These are phyloP conservation scores for Akanthomyces lecanii DNA, from an alignment of 2,329 filamentous ascomycete species.

Conservation along the genomic window DNA sequence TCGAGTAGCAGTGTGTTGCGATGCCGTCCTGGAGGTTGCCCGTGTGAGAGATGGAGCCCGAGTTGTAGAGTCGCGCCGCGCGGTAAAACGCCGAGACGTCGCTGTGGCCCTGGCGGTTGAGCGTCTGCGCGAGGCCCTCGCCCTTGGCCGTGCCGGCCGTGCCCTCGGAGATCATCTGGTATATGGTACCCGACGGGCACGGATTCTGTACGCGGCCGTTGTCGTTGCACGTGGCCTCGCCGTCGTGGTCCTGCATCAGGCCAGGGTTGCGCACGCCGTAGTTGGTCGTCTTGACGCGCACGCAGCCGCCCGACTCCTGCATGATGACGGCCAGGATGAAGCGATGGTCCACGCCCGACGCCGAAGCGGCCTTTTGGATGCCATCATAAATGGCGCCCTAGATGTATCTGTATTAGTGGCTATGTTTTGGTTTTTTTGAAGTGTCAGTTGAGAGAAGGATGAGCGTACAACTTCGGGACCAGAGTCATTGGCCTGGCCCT, in stretches of 20 bases:
- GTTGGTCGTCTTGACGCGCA: conserved; percentile 37
- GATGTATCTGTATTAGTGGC: background rate
- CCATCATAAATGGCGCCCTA: conserved; percentile 26
- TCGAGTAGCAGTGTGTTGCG: conserved; percentile 46
- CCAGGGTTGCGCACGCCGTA: conserved; percentile 40
- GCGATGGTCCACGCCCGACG: conserved; percentile 33
- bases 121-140: conserved; percentile 38
- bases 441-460: background rate
- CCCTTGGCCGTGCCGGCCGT: conserved; percentile 36
- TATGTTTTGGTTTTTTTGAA: background rate
- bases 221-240: conserved; percentile 33
- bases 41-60: conserved; percentile 35
- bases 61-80: conserved; percentile 47
- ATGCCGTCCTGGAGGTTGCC: conserved; percentile 37
- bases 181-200: conserved; percentile 25
- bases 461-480: conserved; percentile 22
- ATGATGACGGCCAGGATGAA: conserved; percentile 42
- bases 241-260: conserved; percentile 37
- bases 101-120: conserved; percentile 27
- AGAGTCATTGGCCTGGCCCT: conserved; percentile 21
- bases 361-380: conserved; percentile 30
- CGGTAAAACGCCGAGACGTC: conserved; percentile 40
- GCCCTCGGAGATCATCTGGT: conserved; percentile 38
- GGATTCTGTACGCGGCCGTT: conserved; percentile 23
- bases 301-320: conserved; percentile 43